These are phyloP conservation scores for Aspergillus nomiae DNA, from an alignment of 2,329 filamentous ascomycete species.

Conservation along the genomic window DNA sequence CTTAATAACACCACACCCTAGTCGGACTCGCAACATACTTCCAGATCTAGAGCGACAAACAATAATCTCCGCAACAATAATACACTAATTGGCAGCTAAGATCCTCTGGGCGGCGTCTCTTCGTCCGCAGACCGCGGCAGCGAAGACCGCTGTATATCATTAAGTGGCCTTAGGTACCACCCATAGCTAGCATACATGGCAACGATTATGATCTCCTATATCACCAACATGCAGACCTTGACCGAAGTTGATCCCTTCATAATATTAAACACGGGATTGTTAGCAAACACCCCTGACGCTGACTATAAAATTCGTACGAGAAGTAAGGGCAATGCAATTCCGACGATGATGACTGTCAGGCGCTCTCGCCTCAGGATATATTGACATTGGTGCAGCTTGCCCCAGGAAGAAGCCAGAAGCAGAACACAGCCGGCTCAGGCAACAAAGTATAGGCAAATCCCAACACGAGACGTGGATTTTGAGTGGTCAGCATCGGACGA, in stretches of 20 bases:
- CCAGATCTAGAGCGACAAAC: too few species aligned
- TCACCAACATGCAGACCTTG: background rate
- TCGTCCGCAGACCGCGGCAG: background rate
- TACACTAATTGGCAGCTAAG: background rate
- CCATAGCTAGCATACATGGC: background rate
- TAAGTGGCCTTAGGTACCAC: background rate
- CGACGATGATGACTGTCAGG: background rate
- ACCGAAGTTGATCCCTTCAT: background rate
- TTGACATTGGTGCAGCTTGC: background rate
- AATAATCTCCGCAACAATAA: too few species aligned
- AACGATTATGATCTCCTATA: background rate
- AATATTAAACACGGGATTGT: background rate
- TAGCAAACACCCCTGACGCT: background rate
- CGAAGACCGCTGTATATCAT: background rate
- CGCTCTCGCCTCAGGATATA: background rate
- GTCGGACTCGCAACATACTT: too few species aligned
- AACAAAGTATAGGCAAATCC: background rate
- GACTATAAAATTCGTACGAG: background rate
- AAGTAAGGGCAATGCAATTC: background rate
- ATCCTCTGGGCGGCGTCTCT: background rate
- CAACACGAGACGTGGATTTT: background rate
- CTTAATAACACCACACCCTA: too few species aligned
- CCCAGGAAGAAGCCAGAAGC: background rate
- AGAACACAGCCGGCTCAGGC: background rate
- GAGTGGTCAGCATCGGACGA: background rate